A percentile compares a stretch with the other conserved stretches of the same genome.
Conservation (phyloP, 305 asterid genomes). For the Ajuga reptans region DNA sequence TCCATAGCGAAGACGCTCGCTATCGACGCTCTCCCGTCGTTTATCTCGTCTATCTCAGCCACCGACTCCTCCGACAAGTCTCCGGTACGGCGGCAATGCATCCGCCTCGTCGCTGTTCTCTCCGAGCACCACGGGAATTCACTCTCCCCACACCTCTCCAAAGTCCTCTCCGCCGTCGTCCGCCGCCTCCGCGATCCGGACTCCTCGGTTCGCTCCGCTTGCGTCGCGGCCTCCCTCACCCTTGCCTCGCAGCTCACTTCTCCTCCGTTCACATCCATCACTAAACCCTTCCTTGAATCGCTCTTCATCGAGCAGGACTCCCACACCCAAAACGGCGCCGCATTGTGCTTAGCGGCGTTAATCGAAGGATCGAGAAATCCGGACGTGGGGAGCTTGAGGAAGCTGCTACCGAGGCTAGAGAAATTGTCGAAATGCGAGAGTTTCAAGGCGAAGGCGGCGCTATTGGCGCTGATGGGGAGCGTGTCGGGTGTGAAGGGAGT, state of each 20-base stretch:
- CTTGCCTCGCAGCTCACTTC: constrained; percentile 42
- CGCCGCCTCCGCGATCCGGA: constrained; percentile 76
- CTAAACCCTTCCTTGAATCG: constrained; percentile 59
- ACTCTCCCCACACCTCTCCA: constrained; percentile 55
- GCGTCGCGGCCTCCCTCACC: constrained; percentile 53
- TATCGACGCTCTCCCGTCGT: constrained; percentile 42
- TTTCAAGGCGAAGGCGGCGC: constrained; percentile 63
- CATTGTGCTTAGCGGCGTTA: constrained; percentile 59
- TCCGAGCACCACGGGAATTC: constrained; percentile 52
- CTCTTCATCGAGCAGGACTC: constrained; percentile 63
- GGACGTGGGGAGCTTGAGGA: constrained; percentile 51
- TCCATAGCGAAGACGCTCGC: constrained; percentile 47
- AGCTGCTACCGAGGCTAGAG: constrained; percentile 53
- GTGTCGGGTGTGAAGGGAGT: constrained; percentile 44
- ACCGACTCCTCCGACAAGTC: constrained; percentile 69
- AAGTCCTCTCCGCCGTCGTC: constrained; percentile 53
- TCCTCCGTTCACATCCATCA: constrained; percentile 46
- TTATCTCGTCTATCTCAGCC: constrained; percentile 52
- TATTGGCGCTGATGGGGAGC: constrained; percentile 51
- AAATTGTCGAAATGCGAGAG: constrained; percentile 54
- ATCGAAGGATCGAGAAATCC: constrained; percentile 53
- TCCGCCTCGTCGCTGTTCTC: constrained; percentile 49
- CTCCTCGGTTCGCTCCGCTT: constrained; percentile 58
- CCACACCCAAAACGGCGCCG: constrained; percentile 63
- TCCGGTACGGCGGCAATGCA: constrained; percentile 57